phyloP scores from a whole-genome alignment of 2,329 filamentous ascomycete species.

The Pseudonectria foliicola region DNA sequence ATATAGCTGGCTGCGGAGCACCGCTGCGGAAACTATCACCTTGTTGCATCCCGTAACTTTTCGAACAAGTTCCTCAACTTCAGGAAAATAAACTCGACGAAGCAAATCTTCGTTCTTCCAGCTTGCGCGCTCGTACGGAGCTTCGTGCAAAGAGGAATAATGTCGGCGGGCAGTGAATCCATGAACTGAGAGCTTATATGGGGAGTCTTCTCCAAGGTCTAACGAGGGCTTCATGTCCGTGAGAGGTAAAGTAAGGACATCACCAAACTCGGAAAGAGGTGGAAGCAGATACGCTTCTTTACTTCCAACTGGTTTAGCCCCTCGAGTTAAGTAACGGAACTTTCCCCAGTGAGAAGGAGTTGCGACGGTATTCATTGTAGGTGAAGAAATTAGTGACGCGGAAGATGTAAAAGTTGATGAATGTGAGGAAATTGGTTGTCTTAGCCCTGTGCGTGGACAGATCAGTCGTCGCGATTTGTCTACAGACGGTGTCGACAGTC shows the following conservation, averaged over 20 bases:
- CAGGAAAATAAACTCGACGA: not conserved
- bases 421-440: not conserved
- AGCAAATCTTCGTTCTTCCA: not conserved
- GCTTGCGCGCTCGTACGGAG: no score
- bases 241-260: slow-evolving; percentile 1
- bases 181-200: slow-evolving; percentile 2
- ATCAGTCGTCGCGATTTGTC: not conserved
- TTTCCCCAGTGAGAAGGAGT: slow-evolving; percentile 1
- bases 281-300: slow-evolving; percentile 1
- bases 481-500: not conserved
- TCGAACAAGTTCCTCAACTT: slow-evolving; percentile 3
- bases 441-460: not conserved
- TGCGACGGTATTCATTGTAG: slow-evolving; percentile 1
- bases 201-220: slow-evolving; percentile 1
- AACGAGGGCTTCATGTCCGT: slow-evolving; percentile 2
- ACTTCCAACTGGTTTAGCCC: not conserved
- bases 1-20: slow-evolving; percentile 4
- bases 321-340: slow-evolving; percentile 3
- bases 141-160: not conserved
- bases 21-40: slow-evolving; percentile 3
- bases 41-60: slow-evolving; percentile 5
- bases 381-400: not conserved
- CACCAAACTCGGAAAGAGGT: slow-evolving; percentile 2
- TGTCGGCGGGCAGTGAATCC: slow-evolving; percentile 2
- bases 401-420: not conserved